A percentile compares a stretch with the other conserved stretches of the same genome.
Conservation (phyloP, 192 early-diverging fungal genomes). For the Linnemannia hyalina region DNA sequence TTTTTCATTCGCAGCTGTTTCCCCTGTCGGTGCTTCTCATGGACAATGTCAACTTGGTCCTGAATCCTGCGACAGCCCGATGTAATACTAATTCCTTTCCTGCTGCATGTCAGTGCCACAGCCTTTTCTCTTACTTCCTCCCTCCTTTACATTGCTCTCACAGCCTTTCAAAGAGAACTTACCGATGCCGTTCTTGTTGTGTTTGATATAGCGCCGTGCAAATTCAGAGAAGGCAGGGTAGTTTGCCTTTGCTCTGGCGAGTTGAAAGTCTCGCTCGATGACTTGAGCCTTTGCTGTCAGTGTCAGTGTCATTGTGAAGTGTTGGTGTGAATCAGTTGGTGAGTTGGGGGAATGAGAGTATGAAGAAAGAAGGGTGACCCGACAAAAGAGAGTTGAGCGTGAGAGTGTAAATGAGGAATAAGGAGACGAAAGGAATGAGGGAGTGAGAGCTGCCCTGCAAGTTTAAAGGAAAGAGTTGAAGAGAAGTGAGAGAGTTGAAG, state of each 20-base stretch:
- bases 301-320: slow-evolving; percentile 40
- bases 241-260: slow-evolving; percentile 59
- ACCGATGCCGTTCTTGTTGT: slow-evolving; percentile 69
- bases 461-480: not conserved
- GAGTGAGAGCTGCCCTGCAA: not conserved
- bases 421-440: not conserved
- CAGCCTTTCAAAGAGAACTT: slow-evolving; percentile 12
- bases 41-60: not conserved
- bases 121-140: not conserved
- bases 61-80: too few relatives aligned
- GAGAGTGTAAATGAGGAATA: not conserved
- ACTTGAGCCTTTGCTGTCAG: slow-evolving; percentile 57
- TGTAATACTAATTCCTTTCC: too few relatives aligned
- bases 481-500: not conserved
- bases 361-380: not conserved
- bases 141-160: not conserved
- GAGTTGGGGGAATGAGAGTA: not conserved
- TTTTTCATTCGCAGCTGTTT: not conserved
- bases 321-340: not conserved
- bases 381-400: not conserved
- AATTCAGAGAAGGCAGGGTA: slow-evolving; percentile 64
- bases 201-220: slow-evolving; percentile 66
- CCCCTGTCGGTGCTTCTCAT: not conserved
- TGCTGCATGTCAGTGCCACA: not conserved
- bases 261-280: slow-evolving; percentile 61